phyloP scores from a whole-genome alignment of 331 rosid species.

The Malus hybrid region DNA sequence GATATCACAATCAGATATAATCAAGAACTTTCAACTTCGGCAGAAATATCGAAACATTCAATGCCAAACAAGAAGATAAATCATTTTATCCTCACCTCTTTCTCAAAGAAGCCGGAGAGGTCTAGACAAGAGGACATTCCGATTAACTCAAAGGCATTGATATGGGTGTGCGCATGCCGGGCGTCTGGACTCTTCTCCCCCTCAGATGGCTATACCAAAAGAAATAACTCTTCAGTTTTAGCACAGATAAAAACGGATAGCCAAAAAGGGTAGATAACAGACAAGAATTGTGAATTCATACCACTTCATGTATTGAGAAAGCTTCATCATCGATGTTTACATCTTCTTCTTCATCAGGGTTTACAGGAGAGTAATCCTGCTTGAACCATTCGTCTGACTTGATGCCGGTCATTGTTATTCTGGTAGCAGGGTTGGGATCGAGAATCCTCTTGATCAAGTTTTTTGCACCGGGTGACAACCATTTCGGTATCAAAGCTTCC shows the following conservation, averaged over 20 bases:
- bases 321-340: conserved; percentile 33
- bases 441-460: conserved; percentile 67
- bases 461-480: conserved; percentile 70
- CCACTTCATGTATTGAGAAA: conserved; percentile 49
- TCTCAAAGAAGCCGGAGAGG: conserved; percentile 94
- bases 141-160: conserved; percentile 90
- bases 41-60: neutral
- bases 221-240: neutral
- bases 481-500: conserved; percentile 64
- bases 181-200: conserved; percentile 41
- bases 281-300: conserved; percentile 15
- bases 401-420: conserved; percentile 64
- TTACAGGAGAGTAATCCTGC: conserved; percentile 52
- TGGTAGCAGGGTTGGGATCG: conserved; percentile 71
- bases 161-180: conserved; percentile 26
- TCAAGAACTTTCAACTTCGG: neutral
- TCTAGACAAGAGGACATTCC: conserved; percentile 95
- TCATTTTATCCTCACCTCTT: conserved; percentile 54
- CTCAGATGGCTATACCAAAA: conserved; percentile 33
- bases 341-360: conserved; percentile 63
- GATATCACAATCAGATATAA: neutral
- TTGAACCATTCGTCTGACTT: conserved; percentile 85
- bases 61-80: neutral
- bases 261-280: too few species aligned
- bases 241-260: neutral